These are phyloP conservation scores for Fusarium sp. DNA, from an alignment of 2,329 filamentous ascomycete genomes.

Conservation along the genomic window DNA sequence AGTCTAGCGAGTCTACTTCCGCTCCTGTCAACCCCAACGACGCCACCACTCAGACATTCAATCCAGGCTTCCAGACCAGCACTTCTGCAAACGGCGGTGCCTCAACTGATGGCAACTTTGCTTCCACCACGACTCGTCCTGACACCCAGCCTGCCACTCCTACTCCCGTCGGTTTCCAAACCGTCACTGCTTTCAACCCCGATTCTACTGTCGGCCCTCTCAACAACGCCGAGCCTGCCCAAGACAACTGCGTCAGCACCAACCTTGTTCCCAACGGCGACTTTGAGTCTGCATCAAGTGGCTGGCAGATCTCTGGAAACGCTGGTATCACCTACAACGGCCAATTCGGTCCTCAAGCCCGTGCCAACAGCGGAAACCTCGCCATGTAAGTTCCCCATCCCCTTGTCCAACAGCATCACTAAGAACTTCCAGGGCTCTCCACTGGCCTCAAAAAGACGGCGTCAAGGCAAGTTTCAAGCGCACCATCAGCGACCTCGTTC, in stretches of 20 bases:
- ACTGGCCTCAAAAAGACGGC: background rate
- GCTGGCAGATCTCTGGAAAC: background rate
- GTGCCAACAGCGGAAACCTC: background rate
- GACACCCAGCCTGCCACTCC: background rate
- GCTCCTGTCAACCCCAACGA: background rate
- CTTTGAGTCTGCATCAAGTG: background rate
- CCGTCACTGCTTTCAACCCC: background rate
- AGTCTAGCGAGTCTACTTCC: background rate
- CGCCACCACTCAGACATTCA: too few species aligned
- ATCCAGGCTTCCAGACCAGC: too few species aligned
- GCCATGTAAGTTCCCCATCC: background rate
- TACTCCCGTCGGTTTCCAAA: background rate
- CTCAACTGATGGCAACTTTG: background rate
- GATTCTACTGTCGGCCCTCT: background rate
- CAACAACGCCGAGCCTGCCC: background rate
- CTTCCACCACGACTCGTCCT: background rate
- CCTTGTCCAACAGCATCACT: background rate
- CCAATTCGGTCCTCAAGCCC: background rate
- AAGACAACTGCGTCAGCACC: fast-evolving
- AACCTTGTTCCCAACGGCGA: background rate
- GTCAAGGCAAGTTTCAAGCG: background rate
- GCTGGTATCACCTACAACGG: background rate
- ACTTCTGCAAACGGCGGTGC: background rate
- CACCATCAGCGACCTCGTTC: background rate
- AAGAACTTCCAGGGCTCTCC: background rate